Conservation (phyloP, 768 basidiomycete species). For the Sporobolomyces pararoseus region DNA sequence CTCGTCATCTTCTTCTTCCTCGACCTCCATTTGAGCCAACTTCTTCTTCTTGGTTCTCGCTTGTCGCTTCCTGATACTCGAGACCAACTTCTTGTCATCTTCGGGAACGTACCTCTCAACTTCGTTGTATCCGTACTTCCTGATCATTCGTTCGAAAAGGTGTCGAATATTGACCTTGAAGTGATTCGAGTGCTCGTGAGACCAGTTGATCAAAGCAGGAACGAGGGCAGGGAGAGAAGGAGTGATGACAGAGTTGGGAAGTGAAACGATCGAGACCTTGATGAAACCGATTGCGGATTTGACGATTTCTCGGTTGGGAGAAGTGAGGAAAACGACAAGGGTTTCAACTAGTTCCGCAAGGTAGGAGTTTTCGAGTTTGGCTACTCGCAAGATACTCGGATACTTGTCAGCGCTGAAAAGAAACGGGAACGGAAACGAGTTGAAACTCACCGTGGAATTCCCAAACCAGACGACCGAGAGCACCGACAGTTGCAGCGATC, state of each 20-base stretch:
- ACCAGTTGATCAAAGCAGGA: conserved; percentile 81
- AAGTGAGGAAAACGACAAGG: conserved; percentile 75
- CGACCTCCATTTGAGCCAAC: conserved; percentile 55
- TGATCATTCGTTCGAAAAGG: conserved; percentile 91
- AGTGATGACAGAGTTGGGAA: conserved; percentile 66
- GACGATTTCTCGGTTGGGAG: conserved; percentile 93
- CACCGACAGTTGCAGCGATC: conserved; percentile 95
- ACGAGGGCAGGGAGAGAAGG: conserved; percentile 74
- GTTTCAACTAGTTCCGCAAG: conserved; percentile 75
- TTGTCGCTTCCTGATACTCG: conserved; percentile 93
- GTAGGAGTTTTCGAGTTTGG: conserved; percentile 62
- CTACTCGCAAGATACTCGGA: background rate
- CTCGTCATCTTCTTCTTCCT: conserved; percentile 51
- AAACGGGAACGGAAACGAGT: background rate
- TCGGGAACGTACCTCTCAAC: conserved; percentile 67
- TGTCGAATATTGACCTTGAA: conserved; percentile 96
- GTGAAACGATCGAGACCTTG: conserved; percentile 85
- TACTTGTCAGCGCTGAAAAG: background rate
- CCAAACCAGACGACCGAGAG: conserved; percentile 86
- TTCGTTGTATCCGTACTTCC: conserved; percentile 82
- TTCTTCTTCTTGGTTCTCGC: conserved; percentile 88
- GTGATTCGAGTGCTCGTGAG: conserved; percentile 97
- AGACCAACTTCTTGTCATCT: conserved; percentile 78
- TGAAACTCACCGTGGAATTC: conserved; percentile 77
- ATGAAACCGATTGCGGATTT: conserved; percentile 92